Evolutionary conservation across 345 rosid species (phyloP).

Genomic region (Acer yangbiense): DNA sequence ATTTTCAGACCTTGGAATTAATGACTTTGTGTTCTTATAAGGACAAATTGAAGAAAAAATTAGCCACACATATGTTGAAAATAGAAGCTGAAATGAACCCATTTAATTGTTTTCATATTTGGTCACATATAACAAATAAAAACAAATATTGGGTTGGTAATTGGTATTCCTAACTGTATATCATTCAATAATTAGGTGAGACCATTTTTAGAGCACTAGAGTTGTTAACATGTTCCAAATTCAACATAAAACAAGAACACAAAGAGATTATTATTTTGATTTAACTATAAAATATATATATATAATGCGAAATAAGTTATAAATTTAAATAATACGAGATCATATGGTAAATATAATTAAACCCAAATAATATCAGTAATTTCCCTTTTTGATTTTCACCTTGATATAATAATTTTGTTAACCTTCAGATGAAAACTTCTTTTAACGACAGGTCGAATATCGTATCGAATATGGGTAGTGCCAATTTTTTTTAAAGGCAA

Average conservation of each 20-base stretch:
- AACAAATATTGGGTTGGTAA: background rate
- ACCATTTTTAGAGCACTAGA: background rate
- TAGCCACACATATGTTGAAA: background rate
- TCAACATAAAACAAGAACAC: background rate
- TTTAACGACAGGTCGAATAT: background rate
- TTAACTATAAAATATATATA: no score
- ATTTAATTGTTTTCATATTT: background rate
- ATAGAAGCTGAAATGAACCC: background rate
- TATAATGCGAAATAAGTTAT: background rate
- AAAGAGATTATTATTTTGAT: no score
- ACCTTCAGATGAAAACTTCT: no score
- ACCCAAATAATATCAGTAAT: no score
- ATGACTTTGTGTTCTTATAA: background rate
- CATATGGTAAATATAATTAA: background rate
- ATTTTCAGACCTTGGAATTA: background rate
- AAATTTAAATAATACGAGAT: no score
- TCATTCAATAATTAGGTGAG: background rate
- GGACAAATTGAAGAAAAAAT: background rate
- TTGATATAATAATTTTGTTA: no score
- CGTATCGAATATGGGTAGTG: background rate
- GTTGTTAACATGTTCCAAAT: background rate
- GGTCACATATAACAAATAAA: background rate
- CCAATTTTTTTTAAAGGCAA: background rate
- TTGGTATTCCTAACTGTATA: background rate
- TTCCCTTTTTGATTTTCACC: background rate